phyloP scores from a whole-genome alignment of 441 rosid genomes.

The Arabidopsis hybrid region DNA sequence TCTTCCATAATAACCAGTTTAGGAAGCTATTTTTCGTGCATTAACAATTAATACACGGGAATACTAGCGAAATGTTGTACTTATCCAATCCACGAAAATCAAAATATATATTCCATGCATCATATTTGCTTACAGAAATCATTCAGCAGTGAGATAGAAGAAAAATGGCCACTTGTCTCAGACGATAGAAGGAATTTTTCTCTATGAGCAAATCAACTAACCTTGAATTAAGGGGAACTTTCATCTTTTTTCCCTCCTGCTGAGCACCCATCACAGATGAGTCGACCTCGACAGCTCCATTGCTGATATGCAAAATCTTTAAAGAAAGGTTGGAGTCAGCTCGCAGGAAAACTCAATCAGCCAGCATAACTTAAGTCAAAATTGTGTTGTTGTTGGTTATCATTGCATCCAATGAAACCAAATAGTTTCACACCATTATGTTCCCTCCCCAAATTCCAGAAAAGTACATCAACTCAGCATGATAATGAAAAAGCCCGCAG shows the following conservation, averaged over 20 bases:
- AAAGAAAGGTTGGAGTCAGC: constrained; percentile 48
- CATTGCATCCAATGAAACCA: constrained; percentile 35
- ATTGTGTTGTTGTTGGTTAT: constrained; percentile 3
- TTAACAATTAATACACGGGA: constrained; percentile 3
- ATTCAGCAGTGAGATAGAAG: constrained; percentile 2
- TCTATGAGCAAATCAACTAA: constrained; percentile 41
- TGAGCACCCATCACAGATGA: constrained; percentile 85
- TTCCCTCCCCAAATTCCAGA: constrained; percentile 17
- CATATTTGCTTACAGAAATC: constrained; percentile 20
- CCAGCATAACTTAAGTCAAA: constrained; percentile 23
- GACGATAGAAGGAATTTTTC: neutral
- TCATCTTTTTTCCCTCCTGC: constrained; percentile 86
- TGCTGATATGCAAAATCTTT: constrained; percentile 78
- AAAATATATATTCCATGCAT: constrained; percentile 12
- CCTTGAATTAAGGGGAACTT: constrained; percentile 98
- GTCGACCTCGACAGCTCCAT: constrained; percentile 93
- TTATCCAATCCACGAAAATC: constrained; percentile 18
- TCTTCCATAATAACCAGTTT: constrained; percentile 9
- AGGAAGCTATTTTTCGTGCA: constrained; percentile 13
- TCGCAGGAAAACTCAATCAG: constrained; percentile 35
- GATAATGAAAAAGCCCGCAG: neutral
- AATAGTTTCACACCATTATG: constrained; percentile 4
- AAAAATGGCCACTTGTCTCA: constrained; percentile 3
- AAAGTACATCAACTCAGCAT: constrained; percentile 27
- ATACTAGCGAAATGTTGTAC: neutral